Base-by-base conservation (phyloP, 164 flowering plant species). In the Liquidambar formosana region DNA sequence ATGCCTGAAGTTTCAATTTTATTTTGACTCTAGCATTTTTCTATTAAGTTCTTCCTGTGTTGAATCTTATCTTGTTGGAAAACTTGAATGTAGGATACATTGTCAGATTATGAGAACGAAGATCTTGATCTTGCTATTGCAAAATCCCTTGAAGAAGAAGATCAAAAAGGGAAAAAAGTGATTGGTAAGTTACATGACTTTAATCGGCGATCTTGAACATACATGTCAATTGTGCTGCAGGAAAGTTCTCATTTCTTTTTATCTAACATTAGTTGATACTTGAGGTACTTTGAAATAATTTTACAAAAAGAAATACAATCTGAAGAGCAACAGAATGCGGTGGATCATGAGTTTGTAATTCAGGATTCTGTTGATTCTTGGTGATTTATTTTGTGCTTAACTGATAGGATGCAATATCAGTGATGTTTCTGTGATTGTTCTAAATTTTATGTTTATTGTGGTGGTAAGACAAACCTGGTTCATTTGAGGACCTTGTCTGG, bases 41-140 rank as follows among this genome's bases (percentile, higher is more conserved):
- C 22, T 71, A 15, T 62, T 26, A 12, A 63, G 28, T 60, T 61
- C 57, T 51, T 58, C 26, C 43, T 43, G 13, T 67, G 61, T 26
- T 71, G n/a, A 18, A 56, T 0, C 26, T 27, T 62, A 21, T 67
- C 10, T 57, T 41, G 25, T 28, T 57, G 57, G 49, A 66, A 53
- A 60, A 68, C 61, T 22, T 73, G 71, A 52, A 54, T 80, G 71
- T 73, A 94, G 96, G 90, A 89, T 75, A 74, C 79, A 19, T 77
- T 72, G 68, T 70, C 87, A 57, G 90, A 86, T 53, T 28, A 58
- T 75, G 98, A 92, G 72, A 80, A 78, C 64, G 97, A 92, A 49
- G 96, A 94, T 11, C 76, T 92, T 69, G 95, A 87, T 53, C 85
- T 67, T 72, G 97, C 97, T 9, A 92, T 92, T 78, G 97, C 98